Percentiles rank a stretch among this genome's conserved stretches.
phyloP scores from a whole-genome alignment of 768 basidiomycete species.

The Trametes meyenii region DNA sequence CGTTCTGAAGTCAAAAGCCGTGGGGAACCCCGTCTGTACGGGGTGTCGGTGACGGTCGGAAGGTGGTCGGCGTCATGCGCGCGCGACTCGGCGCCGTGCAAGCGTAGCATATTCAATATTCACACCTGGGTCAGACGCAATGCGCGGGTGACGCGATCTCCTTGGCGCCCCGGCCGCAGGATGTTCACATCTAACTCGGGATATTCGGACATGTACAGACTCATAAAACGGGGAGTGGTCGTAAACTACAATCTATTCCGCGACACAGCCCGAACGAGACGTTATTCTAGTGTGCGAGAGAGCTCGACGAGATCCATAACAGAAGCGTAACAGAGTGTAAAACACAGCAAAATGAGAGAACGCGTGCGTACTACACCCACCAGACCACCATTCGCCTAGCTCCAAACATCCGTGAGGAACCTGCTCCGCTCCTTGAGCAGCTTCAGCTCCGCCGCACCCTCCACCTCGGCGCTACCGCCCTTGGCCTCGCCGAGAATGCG shows the following conservation, averaged over 20 bases:
- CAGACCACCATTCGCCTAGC: slow-evolving; percentile 6
- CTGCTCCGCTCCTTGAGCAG: slow-evolving; percentile 92
- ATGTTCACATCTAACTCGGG: no score
- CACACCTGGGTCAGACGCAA: no score
- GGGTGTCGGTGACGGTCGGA: slow-evolving; percentile 17
- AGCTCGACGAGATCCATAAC: slow-evolving; percentile 9
- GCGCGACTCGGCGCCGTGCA: neutral
- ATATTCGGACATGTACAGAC: no score
- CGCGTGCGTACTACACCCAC: no score
- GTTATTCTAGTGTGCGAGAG: slow-evolving; percentile 5
- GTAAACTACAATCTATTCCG: slow-evolving; percentile 13
- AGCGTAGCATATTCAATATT: neutral
- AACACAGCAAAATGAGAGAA: neutral
- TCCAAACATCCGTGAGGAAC: slow-evolving; percentile 86
- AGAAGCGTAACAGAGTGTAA: neutral
- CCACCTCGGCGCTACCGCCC: slow-evolving; percentile 84
- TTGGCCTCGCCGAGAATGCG: slow-evolving; percentile 90
- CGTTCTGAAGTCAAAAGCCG: neutral
- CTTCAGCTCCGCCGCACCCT: slow-evolving; percentile 91
- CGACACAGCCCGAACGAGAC: slow-evolving; percentile 5
- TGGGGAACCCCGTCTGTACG: neutral
- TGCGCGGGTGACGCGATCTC: neutral
- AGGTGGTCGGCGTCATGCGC: slow-evolving; percentile 9
- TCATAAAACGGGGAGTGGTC: neutral
- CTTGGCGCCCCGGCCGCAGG: no score